A percentile compares a stretch with the other conserved stretches of the same genome.
These are phyloP conservation scores for Silene uniflora DNA, from an alignment of 148 eudicot species.

Conservation along the genomic window DNA sequence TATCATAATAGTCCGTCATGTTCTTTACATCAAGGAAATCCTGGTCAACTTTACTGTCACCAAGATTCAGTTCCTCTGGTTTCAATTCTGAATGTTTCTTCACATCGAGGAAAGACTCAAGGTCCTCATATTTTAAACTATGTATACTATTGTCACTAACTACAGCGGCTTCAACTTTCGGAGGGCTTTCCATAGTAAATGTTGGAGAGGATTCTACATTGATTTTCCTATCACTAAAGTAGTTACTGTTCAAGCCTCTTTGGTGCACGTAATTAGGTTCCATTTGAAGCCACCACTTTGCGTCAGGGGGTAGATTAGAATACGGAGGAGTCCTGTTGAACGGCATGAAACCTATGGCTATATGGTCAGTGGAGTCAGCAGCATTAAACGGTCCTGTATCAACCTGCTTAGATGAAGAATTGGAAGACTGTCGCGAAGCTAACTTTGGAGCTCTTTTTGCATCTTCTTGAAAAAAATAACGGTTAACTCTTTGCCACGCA, in stretches of 20 bases:
- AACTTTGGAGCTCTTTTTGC: slow-evolving; percentile 95
- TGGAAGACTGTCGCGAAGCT: slow-evolving; percentile 68
- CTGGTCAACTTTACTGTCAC: slow-evolving; percentile 34
- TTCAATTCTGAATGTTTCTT: slow-evolving; percentile 29
- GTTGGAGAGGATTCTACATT: slow-evolving; percentile 30
- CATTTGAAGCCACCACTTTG: slow-evolving; percentile 83
- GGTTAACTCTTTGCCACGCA: slow-evolving; percentile 93
- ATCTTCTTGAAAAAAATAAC: slow-evolving; percentile 90
- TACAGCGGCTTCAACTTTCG: slow-evolving; percentile 13
- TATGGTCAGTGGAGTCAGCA: slow-evolving; percentile 35
- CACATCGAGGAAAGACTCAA: slow-evolving; percentile 26
- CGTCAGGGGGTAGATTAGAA: slow-evolving; percentile 63
- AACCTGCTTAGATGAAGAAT: slow-evolving; percentile 44
- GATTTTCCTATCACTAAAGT: slow-evolving; percentile 24
- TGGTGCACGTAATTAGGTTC: slow-evolving; percentile 49
- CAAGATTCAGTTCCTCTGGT: slow-evolving; percentile 26
- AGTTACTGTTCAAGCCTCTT: slow-evolving; percentile 37
- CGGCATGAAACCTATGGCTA: slow-evolving; percentile 52
- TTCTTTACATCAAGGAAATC: slow-evolving; percentile 38
- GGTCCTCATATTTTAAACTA: slow-evolving; percentile 11
- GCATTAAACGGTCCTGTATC: slow-evolving; percentile 45
- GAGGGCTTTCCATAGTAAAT: no score
- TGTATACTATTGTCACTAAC: slow-evolving; percentile 17
- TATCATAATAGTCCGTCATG: slow-evolving; percentile 49
- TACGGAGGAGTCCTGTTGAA: slow-evolving; percentile 39